Base-by-base conservation (phyloP, 192 early-diverging fungal species). In the Coemansia sp. region DNA sequence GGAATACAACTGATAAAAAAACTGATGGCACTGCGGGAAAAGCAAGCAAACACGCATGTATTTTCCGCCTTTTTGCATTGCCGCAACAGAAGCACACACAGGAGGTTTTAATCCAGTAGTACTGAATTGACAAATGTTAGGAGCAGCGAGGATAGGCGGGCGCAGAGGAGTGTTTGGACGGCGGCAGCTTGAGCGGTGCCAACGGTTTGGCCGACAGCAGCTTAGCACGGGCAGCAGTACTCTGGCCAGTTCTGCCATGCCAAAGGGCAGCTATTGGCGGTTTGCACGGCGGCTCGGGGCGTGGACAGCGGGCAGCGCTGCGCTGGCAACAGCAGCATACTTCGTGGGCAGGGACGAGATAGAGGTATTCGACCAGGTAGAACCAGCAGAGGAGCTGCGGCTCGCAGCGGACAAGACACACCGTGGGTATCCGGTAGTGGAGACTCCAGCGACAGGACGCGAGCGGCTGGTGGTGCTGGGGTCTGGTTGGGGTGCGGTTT, bases 381-480 rank as follows among this genome's bases (percentile, higher is more conserved):
- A 81, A 60, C 69, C 78, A 24, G 67, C 78, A 26, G 26, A 31
- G 21, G 73, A 76, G 63, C 69, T 81, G 54, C 41, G 52, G 16
- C 64, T 81, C 2, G 22, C 54, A 0, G 44, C 34, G 9, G 61
- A 57, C 56, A 21, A 19, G 50, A 2, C 22, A 25, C 48, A 64
- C 62, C 54, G 61, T 22, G 77, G 70, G 14, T 49, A 67, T 49
- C 71, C 77, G 22, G 28, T 80, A 0, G 61, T 74, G 24, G 62
- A 74, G 22, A 55, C 65, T 21, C 54, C 53, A 49, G 48, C 25
- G 24, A 49, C 41, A 7, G 69, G 60, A 30, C 70, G 76, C 51
- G 71, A 80, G 71, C 71, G 72, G 19, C 65, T 82, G 58, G 80
- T 82, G 28, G 58, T 82, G n/a, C 68, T 82, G 44, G 80, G 80